These are phyloP conservation scores for Candida loeiensis DNA, from an alignment of 805 yeast genomes.

Conservation along the genomic window DNA sequence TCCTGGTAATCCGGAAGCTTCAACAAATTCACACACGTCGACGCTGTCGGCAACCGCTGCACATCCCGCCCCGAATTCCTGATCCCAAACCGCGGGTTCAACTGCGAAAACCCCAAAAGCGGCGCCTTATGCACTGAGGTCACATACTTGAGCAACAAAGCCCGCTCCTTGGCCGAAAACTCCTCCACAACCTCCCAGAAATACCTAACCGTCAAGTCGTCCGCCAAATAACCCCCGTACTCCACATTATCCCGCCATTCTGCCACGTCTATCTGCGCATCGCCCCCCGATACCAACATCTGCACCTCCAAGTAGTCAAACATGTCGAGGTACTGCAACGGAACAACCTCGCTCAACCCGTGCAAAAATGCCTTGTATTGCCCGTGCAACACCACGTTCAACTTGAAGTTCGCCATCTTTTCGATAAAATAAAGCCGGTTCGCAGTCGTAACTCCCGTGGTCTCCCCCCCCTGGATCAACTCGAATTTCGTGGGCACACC, in stretches of 20 bases:
- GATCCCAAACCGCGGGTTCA: slow-evolving; percentile 75
- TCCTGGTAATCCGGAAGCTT: slow-evolving; percentile 80
- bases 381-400: slow-evolving; percentile 57
- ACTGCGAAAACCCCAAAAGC: slow-evolving; percentile 66
- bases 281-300: slow-evolving; percentile 69
- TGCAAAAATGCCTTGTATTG: slow-evolving; percentile 62
- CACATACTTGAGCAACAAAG: slow-evolving; percentile 75
- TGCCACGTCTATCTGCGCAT: slow-evolving; percentile 61
- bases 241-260: slow-evolving; percentile 65
- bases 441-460: slow-evolving; percentile 49
- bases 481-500: slow-evolving; percentile 45
- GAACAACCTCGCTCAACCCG: slow-evolving; percentile 69
- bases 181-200: slow-evolving; percentile 79
- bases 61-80: slow-evolving; percentile 56
- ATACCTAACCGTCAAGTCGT: slow-evolving; percentile 55
- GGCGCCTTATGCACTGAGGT: slow-evolving; percentile 94
- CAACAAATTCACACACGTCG: slow-evolving; percentile 87
- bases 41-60: slow-evolving; percentile 78
- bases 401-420: slow-evolving; percentile 71
- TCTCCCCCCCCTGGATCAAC: slow-evolving; percentile 53
- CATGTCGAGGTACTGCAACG: slow-evolving; percentile 74
- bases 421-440: slow-evolving; percentile 75
- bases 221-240: slow-evolving; percentile 58
- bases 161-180: slow-evolving; percentile 57
- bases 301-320: slow-evolving; percentile 84